A percentile compares a stretch with the other conserved stretches of the same genome.
Conservation (phyloP, 2,329 filamentous ascomycete genomes). For the Fusarium avenaceum region DNA sequence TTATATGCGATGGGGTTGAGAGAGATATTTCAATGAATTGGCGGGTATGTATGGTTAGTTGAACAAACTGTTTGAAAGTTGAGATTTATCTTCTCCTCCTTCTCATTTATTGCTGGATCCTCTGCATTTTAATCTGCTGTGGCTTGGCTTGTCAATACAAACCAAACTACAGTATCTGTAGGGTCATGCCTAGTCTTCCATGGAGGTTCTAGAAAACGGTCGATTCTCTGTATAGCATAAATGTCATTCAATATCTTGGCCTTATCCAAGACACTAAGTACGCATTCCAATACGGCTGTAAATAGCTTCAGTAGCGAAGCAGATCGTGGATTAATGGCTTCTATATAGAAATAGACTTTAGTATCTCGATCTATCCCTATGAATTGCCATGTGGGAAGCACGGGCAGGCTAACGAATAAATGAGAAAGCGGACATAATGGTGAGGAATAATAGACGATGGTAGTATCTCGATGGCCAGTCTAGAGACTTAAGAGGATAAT, state of each 20-base stretch:
- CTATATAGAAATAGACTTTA: background rate
- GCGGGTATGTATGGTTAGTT: background rate
- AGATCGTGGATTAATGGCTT: background rate
- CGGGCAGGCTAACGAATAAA: background rate
- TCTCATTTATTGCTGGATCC: background rate
- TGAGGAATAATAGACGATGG: background rate
- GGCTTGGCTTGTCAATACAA: background rate
- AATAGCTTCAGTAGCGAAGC: background rate
- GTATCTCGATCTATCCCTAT: constrained; percentile 11
- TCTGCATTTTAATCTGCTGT: background rate
- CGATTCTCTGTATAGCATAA: background rate
- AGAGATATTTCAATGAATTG: background rate
- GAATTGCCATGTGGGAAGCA: constrained; percentile 47
- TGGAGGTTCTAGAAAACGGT: constrained; percentile 20
- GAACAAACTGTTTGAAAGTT: background rate
- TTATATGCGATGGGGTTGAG: background rate
- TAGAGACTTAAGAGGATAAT: background rate
- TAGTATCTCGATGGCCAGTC: background rate
- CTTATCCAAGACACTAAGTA: background rate
- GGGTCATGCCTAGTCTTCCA: constrained; percentile 8
- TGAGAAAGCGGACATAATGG: background rate
- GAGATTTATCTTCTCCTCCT: background rate
- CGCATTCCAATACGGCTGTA: no score
- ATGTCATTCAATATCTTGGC: background rate
- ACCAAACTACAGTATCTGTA: no score